Evolutionary conservation across 2,329 filamentous ascomycete species (phyloP).

Genomic region (Xylariaceae sp.): DNA sequence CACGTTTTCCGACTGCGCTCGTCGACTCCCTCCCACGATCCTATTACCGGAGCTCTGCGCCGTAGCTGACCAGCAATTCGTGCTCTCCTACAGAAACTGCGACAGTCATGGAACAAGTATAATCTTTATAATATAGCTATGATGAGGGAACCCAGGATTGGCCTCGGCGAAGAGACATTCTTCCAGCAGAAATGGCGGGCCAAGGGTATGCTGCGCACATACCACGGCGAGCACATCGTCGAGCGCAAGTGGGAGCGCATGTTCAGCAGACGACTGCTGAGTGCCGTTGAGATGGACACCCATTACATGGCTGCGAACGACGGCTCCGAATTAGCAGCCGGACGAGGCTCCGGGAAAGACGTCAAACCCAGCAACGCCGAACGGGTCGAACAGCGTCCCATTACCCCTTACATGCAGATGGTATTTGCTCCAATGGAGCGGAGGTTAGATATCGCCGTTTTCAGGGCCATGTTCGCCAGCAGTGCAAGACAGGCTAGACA

Average conservation of each 20-base stretch:
- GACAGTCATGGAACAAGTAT: constrained; percentile 96
- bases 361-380: constrained; percentile 18
- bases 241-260: constrained; percentile 93
- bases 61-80: constrained; percentile 8
- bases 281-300: constrained; percentile 82
- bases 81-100: constrained; percentile 64
- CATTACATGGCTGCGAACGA: constrained; percentile 74
- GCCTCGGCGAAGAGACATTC: constrained; percentile 58
- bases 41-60: constrained; percentile 1
- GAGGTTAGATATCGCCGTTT: constrained; percentile 89
- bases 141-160: constrained; percentile 42
- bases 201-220: constrained; percentile 77
- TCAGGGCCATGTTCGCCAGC: constrained; percentile 88
- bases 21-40: constrained; percentile 1
- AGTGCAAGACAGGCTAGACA: constrained; percentile 89
- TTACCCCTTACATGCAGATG: constrained; percentile 94
- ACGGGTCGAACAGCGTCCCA: constrained; percentile 21
- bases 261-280: constrained; percentile 76
- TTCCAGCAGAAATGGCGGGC: constrained; percentile 98
- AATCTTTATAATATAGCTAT: constrained; percentile 84
- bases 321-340: constrained; percentile 77
- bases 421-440: constrained; percentile 87
- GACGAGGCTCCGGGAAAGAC: constrained; percentile 70
- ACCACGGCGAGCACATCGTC: constrained; percentile 91
- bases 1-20: neutral